Base-by-base conservation (phyloP, 2,329 filamentous ascomycete genomes). In the Teratosphaeria epicoccoides region DNA sequence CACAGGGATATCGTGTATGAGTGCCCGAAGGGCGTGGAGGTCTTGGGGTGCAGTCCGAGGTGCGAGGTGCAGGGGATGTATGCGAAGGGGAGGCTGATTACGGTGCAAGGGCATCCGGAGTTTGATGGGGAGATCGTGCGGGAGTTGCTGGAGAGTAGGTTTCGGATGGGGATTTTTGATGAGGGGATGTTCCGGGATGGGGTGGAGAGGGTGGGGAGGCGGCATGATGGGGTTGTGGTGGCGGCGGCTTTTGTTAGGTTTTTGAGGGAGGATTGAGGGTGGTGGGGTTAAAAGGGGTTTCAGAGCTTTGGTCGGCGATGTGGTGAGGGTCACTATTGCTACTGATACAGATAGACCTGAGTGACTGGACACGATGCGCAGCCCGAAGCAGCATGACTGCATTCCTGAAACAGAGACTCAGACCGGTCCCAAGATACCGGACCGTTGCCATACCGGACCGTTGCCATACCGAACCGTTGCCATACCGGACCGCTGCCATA, bases 51-150 rank as follows among this genome's bases (percentile, higher is more conserved):
- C 40, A 85, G 85, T 1, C 75, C 77, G 3, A 70, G 75, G 45
- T 94, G 88, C 70, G 71, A 76, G 9, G 82, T 88, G n/a, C 88
- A 95, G 68, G 85, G 83, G 55, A 88, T 94, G 79, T 86, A 93
- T 65, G 69, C 76, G 20, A 79, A 82, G 7, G 73, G 76, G 43
- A 76, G 77, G 29, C 73, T 87, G 54, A 83, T 94, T 55, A 83
- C 87, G 0, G 80, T 95, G 1, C 88, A 95, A 71, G 88, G 88
- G 5, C 88, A 95, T 67, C 89, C 88, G 0, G 89, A 95, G 68
- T 93, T 91, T 66, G 85, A 77, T 3, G 75, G 76, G 53, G 77
- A 81, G 14, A 89, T 94, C 57, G 79, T 89, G 60, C 73, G 71
- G 17, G 83, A 88, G 66, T 70, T 94, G 33, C 69, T 91, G 50